A percentile compares a stretch with the other conserved stretches of the same genome.
Conservation (phyloP, 108 stramenopile species). For the Mayamaea pseudoterrestris region DNA sequence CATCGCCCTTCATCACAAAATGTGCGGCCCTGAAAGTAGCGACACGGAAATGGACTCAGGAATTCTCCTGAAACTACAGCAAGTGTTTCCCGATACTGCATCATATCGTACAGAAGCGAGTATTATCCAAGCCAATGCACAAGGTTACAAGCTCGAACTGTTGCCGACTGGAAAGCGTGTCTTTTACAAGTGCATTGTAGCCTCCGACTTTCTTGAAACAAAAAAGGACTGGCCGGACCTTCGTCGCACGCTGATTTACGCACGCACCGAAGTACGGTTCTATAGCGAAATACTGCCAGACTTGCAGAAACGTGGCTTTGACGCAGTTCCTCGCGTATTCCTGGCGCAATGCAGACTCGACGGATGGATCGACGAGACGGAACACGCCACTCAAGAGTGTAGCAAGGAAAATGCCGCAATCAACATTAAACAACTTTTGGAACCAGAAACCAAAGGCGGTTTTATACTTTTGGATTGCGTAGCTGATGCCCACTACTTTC, state of each 20-base stretch:
- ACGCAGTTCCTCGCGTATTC: conserved; percentile 19
- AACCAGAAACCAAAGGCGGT: conserved; percentile 12
- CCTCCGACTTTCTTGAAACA: conserved; percentile 18
- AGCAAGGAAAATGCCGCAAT: neutral
- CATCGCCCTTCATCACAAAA: too few species aligned
- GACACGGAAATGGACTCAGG: too few species aligned
- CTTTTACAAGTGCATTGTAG: conserved; percentile 33
- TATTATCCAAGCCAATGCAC: conserved; percentile 24
- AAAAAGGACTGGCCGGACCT: conserved; percentile 64
- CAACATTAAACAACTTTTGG: neutral
- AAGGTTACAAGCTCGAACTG: conserved; percentile 14
- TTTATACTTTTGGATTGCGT: conserved; percentile 28
- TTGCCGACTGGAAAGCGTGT: too few species aligned
- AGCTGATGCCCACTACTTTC: conserved; percentile 27
- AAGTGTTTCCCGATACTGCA: too few species aligned
- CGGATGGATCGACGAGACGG: conserved; percentile 47
- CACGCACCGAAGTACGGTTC: conserved; percentile 64
- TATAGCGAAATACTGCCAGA: conserved; percentile 50
- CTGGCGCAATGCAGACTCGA: conserved; percentile 32
- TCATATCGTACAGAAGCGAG: too few species aligned
- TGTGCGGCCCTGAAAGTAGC: too few species aligned
- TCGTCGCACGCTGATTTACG: conserved; percentile 58
- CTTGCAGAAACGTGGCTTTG: conserved; percentile 4
- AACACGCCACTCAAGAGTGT: conserved; percentile 18
- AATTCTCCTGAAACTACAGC: too few species aligned